A percentile compares a stretch with the other conserved stretches of the same genome.
Conservation (phyloP, 208 protist species). For the Wallacemonas rigidus region DNA sequence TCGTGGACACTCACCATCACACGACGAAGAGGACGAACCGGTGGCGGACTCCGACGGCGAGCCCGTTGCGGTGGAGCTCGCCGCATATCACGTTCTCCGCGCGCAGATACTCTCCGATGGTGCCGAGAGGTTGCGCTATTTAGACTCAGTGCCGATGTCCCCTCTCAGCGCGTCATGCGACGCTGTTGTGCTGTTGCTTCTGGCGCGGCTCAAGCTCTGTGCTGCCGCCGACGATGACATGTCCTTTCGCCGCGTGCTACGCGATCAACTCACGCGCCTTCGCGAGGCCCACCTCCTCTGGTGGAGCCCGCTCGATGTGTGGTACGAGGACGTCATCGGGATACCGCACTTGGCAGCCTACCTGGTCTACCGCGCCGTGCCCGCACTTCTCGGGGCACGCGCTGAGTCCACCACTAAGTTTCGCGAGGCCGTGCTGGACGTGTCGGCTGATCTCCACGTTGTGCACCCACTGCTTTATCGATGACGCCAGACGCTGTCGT, state of each 20-base stretch:
- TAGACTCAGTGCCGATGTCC: slow-evolving; percentile 19
- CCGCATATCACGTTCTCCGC: slow-evolving; percentile 34
- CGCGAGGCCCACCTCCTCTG: slow-evolving; percentile 49
- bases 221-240: slow-evolving; percentile 16
- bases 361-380: slow-evolving; percentile 50
- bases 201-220: slow-evolving; percentile 22
- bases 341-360: slow-evolving; percentile 54
- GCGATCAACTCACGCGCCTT: slow-evolving; percentile 40
- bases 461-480: slow-evolving; percentile 55
- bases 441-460: slow-evolving; percentile 46
- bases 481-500: slow-evolving; percentile 11
- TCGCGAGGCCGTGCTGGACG: slow-evolving; percentile 58
- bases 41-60: not conserved
- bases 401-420: slow-evolving; percentile 35
- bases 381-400: slow-evolving; percentile 40
- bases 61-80: slow-evolving; percentile 24
- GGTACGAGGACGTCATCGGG: slow-evolving; percentile 53
- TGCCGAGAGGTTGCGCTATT: slow-evolving; percentile 10
- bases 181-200: slow-evolving; percentile 32
- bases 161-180: slow-evolving; percentile 19
- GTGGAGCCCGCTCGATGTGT: slow-evolving; percentile 68
- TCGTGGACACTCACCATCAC: not conserved
- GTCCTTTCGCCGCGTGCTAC: slow-evolving; percentile 31
- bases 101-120: slow-evolving; percentile 15
- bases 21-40: not conserved